Evolutionary conservation across 2,329 filamentous ascomycete species (phyloP), one percentile per base, ranked within the genome.

Genomic region (Ophiostoma ips): DNA sequence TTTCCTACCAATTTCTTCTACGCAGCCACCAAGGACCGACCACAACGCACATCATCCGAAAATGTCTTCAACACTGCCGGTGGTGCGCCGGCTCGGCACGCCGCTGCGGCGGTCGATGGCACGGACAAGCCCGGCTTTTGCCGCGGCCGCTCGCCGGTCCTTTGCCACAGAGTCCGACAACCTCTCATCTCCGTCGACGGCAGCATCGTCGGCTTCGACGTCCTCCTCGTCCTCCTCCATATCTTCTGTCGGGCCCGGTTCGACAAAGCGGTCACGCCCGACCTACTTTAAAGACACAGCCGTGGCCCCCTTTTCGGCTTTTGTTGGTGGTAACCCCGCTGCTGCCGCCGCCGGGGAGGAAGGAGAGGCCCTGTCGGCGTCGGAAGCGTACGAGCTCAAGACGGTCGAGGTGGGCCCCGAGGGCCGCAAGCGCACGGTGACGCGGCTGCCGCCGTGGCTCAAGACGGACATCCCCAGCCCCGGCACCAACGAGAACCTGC

Each of bases 371-470:
- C 3, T 81, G 5, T 58, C 73, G 1, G 58, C 68, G 7, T 63
- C 68, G 55, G 78, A 82, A 49, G 76, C 77, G 6, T 79, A 79
- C 62, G 69, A 72, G 50, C 68, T 81, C 38, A 71, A 73, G 56
- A 83, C 79, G 36, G 79, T 76, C 56, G 71, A 81, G 61, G 79
- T 83, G 58, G 79, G 79, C 35, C 79, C 79, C 18, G 72, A 71
- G 28, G 77, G 77, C 53, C 76, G 72, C 63, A 77, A 79, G 63
- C 72, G 70, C 56, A 80, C 77, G 58, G 77, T 83, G 58, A 83
- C 79, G 13, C 81, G 92, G 45, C 72, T 98, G 46, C 92, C 92
- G 18, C 77, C 83, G 58, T 98, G 92, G 92, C 78, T 98, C 55
- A 95, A 96, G 74, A 98, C 90, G 19, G 86, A 88, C 2, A 92